Base-by-base conservation (phyloP, 169 alveolate genomes). In the Eimeria zaria region DNA sequence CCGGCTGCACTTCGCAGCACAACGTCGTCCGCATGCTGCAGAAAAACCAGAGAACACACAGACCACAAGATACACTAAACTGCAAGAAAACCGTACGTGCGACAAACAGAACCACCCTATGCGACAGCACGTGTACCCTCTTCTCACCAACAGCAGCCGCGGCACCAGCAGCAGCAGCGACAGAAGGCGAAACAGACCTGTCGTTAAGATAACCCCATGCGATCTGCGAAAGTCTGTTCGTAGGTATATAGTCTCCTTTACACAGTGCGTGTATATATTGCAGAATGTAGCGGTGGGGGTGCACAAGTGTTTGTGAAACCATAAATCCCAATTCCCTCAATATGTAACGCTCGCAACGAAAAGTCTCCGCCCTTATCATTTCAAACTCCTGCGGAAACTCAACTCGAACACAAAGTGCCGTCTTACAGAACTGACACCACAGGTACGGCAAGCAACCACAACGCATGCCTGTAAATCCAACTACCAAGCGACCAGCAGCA, bases 171-270 rank as follows among this genome's bases (percentile, higher is more conserved):
- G 60, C 60, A 76, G 64, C 62, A 24, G 87, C n/a, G n/a, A n/a
- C 87, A 44, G 87, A 41, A 76, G 41, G n/a, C 2, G 51, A 62
- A 24, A 24, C 97, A 60, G 51, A 98, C 99, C 99, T 97, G 96
- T 98, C 99, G 96, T 98, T 98, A 71, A 98, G 97, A 95, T 97
- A 98, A 53, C 99, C 98, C 99, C 99, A 98, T 48, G 99, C 99
- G 55, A 97, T 97, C 97, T 98, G 99, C 20, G 99, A 99, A 30
- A 98, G 92, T 22, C 88, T 62, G 83, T 58, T 76, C 53, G 98
- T 97, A 71, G 97, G 97, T 58, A 98, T 98, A 62, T 97, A 96
- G 87, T 98, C 91, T 58, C 98, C 97, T 46, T 97, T 98, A 92
- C 98, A 98, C 71, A 98, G 98, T 53, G 99, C 98, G 90, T 97